Base-by-base conservation (phyloP, 225 moss, liverwort and hornwort species). In the Pseudisothecium myosuroides region DNA sequence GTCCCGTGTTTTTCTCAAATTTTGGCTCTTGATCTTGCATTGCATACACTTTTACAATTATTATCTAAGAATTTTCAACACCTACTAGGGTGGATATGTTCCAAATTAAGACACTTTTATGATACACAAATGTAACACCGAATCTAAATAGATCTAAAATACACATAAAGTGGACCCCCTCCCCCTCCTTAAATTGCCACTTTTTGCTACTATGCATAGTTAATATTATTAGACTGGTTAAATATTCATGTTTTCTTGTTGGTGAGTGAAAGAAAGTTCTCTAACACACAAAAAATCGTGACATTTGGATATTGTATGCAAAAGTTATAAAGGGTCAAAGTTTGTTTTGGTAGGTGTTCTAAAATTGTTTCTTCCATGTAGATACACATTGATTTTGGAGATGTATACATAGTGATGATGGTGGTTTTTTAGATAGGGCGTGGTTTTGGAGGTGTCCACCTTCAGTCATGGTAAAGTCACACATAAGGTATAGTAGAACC, bases 221-320 rank as follows among this genome's bases (percentile, higher is more conserved):
- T 65, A 65, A 10, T 34, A 64, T n/a, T 23, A 23, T 12, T 17
- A 39, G 7, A 69, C 4, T 39, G 2, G 4, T 69, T 24, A 39
- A 24, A 14, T 69, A 39, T 69, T 69, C 69, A 69, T 69, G 24
- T 39, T 39, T 18, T 69, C 69, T 39, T 69, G 39, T 39, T 69
- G 69, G 14, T 0, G 1, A 39, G 39, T 69, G 39, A 39, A 39
- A 69, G 8, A 24, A 24, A 24, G 24, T 69, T n/a, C n/a, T 24
- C 24, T 7, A 39, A 39, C 2, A 2, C 14, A n/a, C n/a, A n/a
- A n/a, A 7, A 4, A 22, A 1, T 4, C 5, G 11, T 4, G 4
- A 69, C 39, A 69, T 39, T 14, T 69, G 24, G 24, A 39, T 69
- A 14, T 12, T 24, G 2, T 24, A 39, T 24, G 69, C 23, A 66